A percentile compares a stretch with the other conserved stretches of the same genome.
These are phyloP conservation scores for Boechera divaricarpa DNA, from an alignment of 345 rosid genomes.

Conservation along the genomic window DNA sequence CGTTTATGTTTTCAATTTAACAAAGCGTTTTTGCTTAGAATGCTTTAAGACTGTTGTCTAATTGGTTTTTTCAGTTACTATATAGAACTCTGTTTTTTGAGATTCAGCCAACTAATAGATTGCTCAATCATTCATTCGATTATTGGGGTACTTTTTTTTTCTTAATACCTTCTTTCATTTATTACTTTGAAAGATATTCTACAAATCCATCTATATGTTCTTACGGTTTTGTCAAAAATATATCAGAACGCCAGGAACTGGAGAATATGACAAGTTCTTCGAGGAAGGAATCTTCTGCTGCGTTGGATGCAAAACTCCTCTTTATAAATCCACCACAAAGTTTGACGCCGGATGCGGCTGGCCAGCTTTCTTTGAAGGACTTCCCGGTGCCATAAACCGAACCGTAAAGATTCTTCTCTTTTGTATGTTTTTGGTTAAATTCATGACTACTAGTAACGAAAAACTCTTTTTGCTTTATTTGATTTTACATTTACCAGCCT, in stretches of 20 bases:
- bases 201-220: neutral
- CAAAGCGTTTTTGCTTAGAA: no score
- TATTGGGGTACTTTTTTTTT: no score
- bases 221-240: neutral
- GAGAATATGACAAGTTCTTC: constrained; percentile 69
- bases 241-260: constrained; percentile 68
- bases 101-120: neutral
- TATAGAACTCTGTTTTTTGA: no score
- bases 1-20: no score
- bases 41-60: no score
- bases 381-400: constrained; percentile 79
- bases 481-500: constrained; percentile 48
- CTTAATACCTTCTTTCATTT: no score
- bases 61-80: no score
- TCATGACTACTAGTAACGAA: neutral
- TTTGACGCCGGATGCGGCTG: constrained; percentile 88
- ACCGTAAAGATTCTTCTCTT: constrained; percentile 38
- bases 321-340: constrained; percentile 75
- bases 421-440: neutral
- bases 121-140: neutral
- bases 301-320: constrained; percentile 85
- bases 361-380: constrained; percentile 90
- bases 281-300: constrained; percentile 70
- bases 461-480: constrained; percentile 6
- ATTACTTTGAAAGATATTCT: no score